These are phyloP conservation scores for Tricholoma saponaceum DNA, from an alignment of 768 basidiomycete species.

Conservation along the genomic window DNA sequence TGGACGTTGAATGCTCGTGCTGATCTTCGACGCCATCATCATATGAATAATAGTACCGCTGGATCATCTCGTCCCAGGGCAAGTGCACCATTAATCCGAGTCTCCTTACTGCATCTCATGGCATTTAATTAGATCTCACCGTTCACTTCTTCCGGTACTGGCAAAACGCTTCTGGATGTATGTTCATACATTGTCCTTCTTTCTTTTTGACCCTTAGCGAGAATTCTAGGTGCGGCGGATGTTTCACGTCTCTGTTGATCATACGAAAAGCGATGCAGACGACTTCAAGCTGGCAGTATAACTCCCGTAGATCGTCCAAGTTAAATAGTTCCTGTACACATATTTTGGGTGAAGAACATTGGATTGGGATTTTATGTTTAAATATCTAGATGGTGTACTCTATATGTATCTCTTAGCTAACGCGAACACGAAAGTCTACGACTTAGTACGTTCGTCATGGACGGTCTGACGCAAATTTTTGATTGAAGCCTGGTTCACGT, in stretches of 20 bases:
- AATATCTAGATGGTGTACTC: too few relatives aligned
- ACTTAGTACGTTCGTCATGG: too few relatives aligned
- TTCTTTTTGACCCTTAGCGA: not conserved
- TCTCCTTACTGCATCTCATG: not conserved
- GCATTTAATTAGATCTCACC: not conserved
- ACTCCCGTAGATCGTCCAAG: not conserved
- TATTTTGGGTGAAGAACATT: not conserved
- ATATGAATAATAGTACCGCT: not conserved
- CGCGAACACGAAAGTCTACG: too few relatives aligned
- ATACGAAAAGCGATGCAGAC: not conserved
- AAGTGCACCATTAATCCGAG: not conserved
- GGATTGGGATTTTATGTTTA: too few relatives aligned
- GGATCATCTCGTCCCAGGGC: not conserved
- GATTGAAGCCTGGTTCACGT: too few relatives aligned
- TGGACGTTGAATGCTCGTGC: conserved; percentile 31
- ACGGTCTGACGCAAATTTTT: too few relatives aligned
- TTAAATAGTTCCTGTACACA: not conserved
- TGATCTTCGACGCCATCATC: conserved; percentile 11
- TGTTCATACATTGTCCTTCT: not conserved
- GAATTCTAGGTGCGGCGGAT: not conserved
- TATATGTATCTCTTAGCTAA: too few relatives aligned
- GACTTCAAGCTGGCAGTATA: not conserved
- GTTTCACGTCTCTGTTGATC: not conserved
- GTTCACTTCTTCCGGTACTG: not conserved
- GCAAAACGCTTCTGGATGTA: not conserved